Evolutionary conservation across 2,329 filamentous ascomycete species (phyloP).

Genomic region (Juglanconis oblonga): DNA sequence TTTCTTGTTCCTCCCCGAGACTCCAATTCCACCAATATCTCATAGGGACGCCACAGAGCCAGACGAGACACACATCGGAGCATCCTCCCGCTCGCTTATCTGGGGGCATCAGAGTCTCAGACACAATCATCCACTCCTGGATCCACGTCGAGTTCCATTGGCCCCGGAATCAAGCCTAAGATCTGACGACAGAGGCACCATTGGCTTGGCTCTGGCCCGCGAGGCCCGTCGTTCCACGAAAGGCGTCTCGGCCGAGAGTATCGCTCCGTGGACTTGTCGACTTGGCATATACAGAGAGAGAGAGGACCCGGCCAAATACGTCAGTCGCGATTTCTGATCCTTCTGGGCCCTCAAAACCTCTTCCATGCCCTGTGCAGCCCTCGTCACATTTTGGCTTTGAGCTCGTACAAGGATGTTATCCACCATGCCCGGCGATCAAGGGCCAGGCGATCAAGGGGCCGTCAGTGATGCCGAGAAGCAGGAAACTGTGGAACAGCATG

Average conservation of each 20-base stretch:
- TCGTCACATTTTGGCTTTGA: background rate
- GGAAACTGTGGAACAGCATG: background rate
- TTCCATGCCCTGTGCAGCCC: background rate
- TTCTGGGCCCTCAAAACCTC: background rate
- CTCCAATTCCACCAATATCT: background rate
- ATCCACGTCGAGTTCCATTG: background rate
- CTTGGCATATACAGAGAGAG: background rate
- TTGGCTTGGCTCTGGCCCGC: constrained; percentile 9
- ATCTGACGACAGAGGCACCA: constrained; percentile 1
- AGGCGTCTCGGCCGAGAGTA: background rate
- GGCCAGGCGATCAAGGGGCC: background rate
- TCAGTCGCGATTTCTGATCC: background rate
- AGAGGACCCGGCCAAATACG: no score
- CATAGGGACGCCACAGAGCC: background rate
- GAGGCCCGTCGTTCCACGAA: constrained; percentile 8
- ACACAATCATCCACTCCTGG: background rate
- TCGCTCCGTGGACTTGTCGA: background rate
- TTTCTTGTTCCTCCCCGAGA: background rate
- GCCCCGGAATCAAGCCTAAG: background rate
- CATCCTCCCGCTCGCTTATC: background rate
- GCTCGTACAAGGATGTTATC: constrained; percentile 11
- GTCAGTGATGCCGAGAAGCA: constrained; percentile 23
- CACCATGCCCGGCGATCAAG: background rate
- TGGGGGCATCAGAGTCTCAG: background rate
- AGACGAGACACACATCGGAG: background rate